These are phyloP conservation scores for Ceratocystis ficicola DNA, from an alignment of 2,329 filamentous ascomycete species.

Conservation along the genomic window DNA sequence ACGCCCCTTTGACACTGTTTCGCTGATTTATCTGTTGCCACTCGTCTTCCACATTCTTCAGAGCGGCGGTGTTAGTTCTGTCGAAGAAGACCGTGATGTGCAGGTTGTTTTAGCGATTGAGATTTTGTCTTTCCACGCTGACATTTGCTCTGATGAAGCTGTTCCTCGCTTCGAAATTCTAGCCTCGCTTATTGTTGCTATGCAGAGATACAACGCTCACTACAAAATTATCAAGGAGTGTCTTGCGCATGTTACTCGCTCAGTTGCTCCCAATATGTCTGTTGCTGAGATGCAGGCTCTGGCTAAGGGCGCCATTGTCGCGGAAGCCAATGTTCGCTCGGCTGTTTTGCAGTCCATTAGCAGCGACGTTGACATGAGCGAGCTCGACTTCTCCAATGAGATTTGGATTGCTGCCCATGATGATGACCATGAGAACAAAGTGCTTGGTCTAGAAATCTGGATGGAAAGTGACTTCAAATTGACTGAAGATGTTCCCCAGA, in stretches of 20 bases:
- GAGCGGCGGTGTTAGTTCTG: slow-evolving; percentile 62
- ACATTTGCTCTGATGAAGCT: slow-evolving; percentile 59
- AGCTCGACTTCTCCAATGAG: slow-evolving; percentile 73
- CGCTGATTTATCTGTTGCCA: slow-evolving; percentile 76
- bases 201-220: slow-evolving; percentile 83
- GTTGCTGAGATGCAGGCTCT: slow-evolving; percentile 60
- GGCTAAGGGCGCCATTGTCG: slow-evolving; percentile 65
- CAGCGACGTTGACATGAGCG: slow-evolving; percentile 81
- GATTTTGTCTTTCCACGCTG: slow-evolving; percentile 77
- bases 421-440: slow-evolving; percentile 73
- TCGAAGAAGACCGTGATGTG: slow-evolving; percentile 69
- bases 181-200: slow-evolving; percentile 58
- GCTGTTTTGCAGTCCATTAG: slow-evolving; percentile 82
- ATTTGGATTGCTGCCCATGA: slow-evolving; percentile 93
- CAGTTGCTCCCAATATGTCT: slow-evolving; percentile 69
- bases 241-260: slow-evolving; percentile 72
- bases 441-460: slow-evolving; percentile 81
- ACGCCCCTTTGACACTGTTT: slow-evolving; percentile 80
- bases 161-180: slow-evolving; percentile 68
- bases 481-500: slow-evolving; percentile 49
- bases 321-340: slow-evolving; percentile 67
- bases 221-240: slow-evolving; percentile 94
- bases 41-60: slow-evolving; percentile 67
- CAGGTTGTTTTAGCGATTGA: slow-evolving; percentile 84
- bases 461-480: slow-evolving; percentile 77